Base-by-base conservation (phyloP, 2,329 filamentous ascomycete genomes). In the Metarhizium robertsii region DNA sequence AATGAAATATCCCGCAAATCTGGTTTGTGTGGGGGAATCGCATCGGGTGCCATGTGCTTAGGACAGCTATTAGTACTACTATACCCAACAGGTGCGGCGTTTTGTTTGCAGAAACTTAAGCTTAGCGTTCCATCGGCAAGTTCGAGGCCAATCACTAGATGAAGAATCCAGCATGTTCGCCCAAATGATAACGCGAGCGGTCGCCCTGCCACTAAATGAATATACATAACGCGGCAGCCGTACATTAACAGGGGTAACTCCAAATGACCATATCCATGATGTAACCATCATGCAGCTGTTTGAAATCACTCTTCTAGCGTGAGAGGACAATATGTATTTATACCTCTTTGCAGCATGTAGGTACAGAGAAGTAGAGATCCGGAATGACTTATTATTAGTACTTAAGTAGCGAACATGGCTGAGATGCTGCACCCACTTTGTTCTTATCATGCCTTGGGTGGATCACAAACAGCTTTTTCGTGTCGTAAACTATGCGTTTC, bases 191-290 rank as follows among this genome's bases (percentile, higher is more conserved):
- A 36, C 42, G 18, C 20, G 36, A n/a, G 34, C 30, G 25, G 25
- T 25, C 25, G 25, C 25, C 25, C 25, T 25, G 25, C 25, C 25
- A 25, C 25, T 25, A 25, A 25, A 25, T 25, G 25, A 25, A 25
- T 3, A 25, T 25, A 25, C 25, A 4, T 25, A 25, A 4, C 25
- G 4, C 43, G 8, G 7, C 20, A n/a, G 8, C 20, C 43, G 7
- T 8, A 43, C 10, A 46, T 45, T 16, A 45, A 16, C 7, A 30
- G 36, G 54, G 54, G 16, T 50, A 13, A 45, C 45, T 53, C n/a
- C 50, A 55, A 50, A 55, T 55, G 45, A 53, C 54, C 43, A 25
- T 34, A 7, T 50, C 42, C 38, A 16, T 14, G 4, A 25, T 20
- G 30, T 43, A 32, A 38, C 20, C 50, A 36, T 50, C 20, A 49